Percentiles rank a stretch among this genome's conserved stretches.
These are phyloP conservation scores for Ascocoryne sarcoides DNA, from an alignment of 2,329 filamentous ascomycete species.

Conservation along the genomic window DNA sequence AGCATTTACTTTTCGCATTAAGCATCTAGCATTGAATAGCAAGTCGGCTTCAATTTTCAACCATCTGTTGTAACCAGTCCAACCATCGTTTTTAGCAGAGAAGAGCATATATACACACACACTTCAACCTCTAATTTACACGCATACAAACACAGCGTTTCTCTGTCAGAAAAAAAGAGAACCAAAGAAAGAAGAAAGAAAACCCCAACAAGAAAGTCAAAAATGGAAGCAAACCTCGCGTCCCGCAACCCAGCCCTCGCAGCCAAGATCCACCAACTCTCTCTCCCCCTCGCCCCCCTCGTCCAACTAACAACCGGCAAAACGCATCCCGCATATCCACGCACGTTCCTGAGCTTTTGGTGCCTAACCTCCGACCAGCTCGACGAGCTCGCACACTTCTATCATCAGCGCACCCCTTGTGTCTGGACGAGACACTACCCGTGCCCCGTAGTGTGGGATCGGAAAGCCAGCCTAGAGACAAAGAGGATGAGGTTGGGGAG, in stretches of 20 bases:
- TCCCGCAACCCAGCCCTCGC: slow-evolving; percentile 42
- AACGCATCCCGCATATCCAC: slow-evolving; percentile 58
- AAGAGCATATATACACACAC: too few relatives aligned
- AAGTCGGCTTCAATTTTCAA: too few relatives aligned
- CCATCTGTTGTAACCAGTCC: too few relatives aligned
- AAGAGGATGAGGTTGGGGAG: slow-evolving; percentile 65
- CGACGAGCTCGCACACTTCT: slow-evolving; percentile 61
- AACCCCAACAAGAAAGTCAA: too few relatives aligned
- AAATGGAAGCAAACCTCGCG: slow-evolving; percentile 1
- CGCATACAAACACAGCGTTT: too few relatives aligned
- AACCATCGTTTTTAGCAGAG: too few relatives aligned
- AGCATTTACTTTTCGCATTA: too few relatives aligned
- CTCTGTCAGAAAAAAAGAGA: too few relatives aligned
- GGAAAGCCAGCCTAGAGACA: slow-evolving; percentile 43
- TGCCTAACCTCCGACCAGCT: slow-evolving; percentile 63
- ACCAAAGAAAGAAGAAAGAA: too few relatives aligned
- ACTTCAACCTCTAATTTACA: too few relatives aligned
- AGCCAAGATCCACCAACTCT: slow-evolving; percentile 57
- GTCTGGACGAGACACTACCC: slow-evolving; percentile 54
- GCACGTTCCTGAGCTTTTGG: slow-evolving; percentile 61
- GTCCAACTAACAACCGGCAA: slow-evolving; percentile 52
- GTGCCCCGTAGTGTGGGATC: slow-evolving; percentile 55
- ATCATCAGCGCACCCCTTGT: slow-evolving; percentile 57
- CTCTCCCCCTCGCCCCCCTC: slow-evolving; percentile 56
- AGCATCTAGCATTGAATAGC: too few relatives aligned